phyloP scores from a whole-genome alignment of 2,329 filamentous ascomycete species.

The Hawksworthiomyces lignivorus region DNA sequence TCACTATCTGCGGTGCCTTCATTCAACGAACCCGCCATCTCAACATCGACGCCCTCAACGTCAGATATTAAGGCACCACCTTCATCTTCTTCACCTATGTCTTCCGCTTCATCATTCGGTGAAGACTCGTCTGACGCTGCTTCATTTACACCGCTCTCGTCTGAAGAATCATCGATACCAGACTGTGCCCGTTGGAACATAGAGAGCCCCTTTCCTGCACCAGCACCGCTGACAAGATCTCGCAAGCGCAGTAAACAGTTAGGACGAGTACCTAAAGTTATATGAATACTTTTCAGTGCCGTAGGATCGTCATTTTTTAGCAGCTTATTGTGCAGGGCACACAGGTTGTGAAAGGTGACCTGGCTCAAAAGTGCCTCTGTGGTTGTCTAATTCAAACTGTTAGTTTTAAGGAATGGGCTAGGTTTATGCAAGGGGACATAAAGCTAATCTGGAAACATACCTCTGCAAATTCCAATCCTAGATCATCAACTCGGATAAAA shows the following conservation, averaged over 20 bases:
- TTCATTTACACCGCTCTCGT: slow-evolving; percentile 12
- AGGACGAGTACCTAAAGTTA: slow-evolving; percentile 16
- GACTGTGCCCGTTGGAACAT: slow-evolving; percentile 4
- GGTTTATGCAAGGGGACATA: background rate
- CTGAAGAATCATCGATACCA: slow-evolving; percentile 10
- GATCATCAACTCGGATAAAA: slow-evolving; percentile 42
- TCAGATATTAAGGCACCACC: background rate
- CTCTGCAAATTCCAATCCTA: slow-evolving; percentile 46
- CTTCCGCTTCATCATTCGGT: background rate
- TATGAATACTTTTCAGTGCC: slow-evolving; percentile 8
- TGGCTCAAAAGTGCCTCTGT: slow-evolving; percentile 17
- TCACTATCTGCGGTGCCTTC: slow-evolving; percentile 3
- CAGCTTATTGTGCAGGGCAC: slow-evolving; percentile 17
- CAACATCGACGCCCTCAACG: background rate
- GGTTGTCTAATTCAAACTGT: too few relatives aligned
- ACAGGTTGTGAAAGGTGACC: slow-evolving; percentile 16
- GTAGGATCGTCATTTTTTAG: slow-evolving; percentile 14
- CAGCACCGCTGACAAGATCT: slow-evolving; percentile 16
- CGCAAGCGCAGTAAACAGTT: slow-evolving; percentile 16
- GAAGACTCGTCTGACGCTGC: slow-evolving; percentile 12
- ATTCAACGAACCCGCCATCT: slow-evolving; percentile 5
- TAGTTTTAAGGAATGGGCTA: too few relatives aligned
- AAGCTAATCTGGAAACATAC: slow-evolving; percentile 23
- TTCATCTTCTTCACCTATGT: slow-evolving; percentile 3
- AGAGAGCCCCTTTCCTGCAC: slow-evolving; percentile 15